Evolutionary conservation across 164 flowering plant species (phyloP), one percentile per base, ranked within the genome.

Genomic region (Chimonanthus salicifolius): DNA sequence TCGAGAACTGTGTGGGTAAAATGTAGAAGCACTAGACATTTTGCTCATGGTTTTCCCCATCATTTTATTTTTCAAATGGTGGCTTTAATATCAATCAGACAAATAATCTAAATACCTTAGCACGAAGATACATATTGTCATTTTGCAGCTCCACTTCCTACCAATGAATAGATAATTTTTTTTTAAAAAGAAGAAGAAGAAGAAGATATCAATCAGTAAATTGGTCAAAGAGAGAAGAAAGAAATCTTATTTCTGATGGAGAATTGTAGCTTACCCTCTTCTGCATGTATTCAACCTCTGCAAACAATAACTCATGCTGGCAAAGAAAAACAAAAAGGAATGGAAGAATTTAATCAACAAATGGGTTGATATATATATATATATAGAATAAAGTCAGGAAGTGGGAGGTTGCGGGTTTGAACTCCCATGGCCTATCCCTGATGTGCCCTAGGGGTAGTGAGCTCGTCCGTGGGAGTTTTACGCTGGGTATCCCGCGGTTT

Each of bases 291-390:
- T 92, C 94, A 46, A 88, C 86, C 72, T 90, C 97, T 15, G 92
- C 87, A 2, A 89, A 88, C 81, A 89, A 64, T 86, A 89, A 50
- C 67, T 92, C 97, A 74, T 90, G 85, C 97, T 92, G 86, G 8
- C 43, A 3, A n/a, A n/a, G 68, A 71, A 47, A 68, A 51, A 66
- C 20, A 44, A n/a, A 2, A 21, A 45, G 21, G 47, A 33, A 33
- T 33, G 33, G 33, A 33, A 33, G 33, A 33, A 33, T 33, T 33
- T 33, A 33, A 33, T 33, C 33, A 33, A 33, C 33, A 33, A 20
- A 4, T 4, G 8, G 21, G 54, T 47, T 6, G 33, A 33, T 33
- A 33, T 33, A 33, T 33, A 33, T 33, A 33, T 33, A 33, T 33
- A 33, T 33, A 33, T 33, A 33, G 0, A 33, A 33, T 1, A 33